Evolutionary conservation across 2,329 filamentous ascomycete genomes (phyloP), one percentile per base, ranked within the genome.

Genomic region (Hypoxylon sp.): DNA sequence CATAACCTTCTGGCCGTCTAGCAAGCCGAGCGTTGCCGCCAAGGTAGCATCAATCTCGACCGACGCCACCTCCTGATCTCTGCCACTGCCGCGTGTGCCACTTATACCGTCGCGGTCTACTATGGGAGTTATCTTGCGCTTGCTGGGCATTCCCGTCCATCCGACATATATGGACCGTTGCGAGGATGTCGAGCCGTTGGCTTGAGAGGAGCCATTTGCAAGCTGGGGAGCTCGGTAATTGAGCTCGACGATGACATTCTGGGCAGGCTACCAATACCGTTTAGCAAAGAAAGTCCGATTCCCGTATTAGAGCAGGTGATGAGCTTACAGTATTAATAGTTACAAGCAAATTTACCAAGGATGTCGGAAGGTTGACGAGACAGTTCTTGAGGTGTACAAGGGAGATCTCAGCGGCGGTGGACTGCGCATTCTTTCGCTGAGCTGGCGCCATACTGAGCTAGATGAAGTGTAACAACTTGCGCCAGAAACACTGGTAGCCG

Each of bases 101-200:
- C 83, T 88, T 73, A 94, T 86, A 0, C 93, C 92, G 77, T 96
- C 92, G 73, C 91, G 89, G 63, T 89, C 87, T 30, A 96, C 89
- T 30, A 95, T 86, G 0, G 93, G 88, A 11, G 90, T 89, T 73
- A 92, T 83, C 79, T 90, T 92, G 77, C 93, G 90, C 85, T 95
- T 97, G 84, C 95, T 98, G 72, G 94, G 92, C 93, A 99, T 97
- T 74, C 96, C 96, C 10, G 96, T 98, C 96, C 96, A 99, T 79
- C 96, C 96, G 66, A 97, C 86, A 79, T 92, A 99, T 75, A 97
- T 86, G 53, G 93, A 97, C 76, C 87, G 88, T 74, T 89, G 88
- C 59, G 83, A 81, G 6, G 83, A 78, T 57, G 84, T 79, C 42
- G 83, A 77, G 74, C 84, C 83, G 61, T 72, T 75, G 27, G 83